Evolutionary conservation across 1,284 basidiomycete genomes (phyloP), one percentile per base, ranked within the genome.

Genomic region (Fistulina hepatica): DNA sequence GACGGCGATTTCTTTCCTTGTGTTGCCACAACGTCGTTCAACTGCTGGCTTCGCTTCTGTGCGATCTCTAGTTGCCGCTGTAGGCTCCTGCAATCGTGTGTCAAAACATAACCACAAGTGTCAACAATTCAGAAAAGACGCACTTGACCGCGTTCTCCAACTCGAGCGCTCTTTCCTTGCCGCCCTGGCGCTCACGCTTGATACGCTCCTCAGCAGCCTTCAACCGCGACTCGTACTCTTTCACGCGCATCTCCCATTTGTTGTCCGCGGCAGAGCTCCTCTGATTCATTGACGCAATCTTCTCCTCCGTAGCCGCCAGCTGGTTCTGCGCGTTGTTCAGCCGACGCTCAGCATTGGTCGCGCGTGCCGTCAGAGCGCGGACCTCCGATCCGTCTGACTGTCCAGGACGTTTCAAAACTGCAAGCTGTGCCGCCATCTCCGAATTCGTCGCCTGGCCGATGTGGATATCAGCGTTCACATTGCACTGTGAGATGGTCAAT

Each of bases 141-240:
- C 33, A 84, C 82, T 76, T 82, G 45, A 81, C 53, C 51, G 72
- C 73, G 42, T 56, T 74, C 59, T 86, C 81, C 38, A 85, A 58
- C 56, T 86, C 82, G 7, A 61, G 50, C 9, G 76, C 61, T 23
- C 81, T 63, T 62, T 98, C 94, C 64, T 97, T 97, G 25, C 84
- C 80, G 3, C 94, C 94, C 52, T 97, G 92, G 45, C 88, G 70
- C 64, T 97, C 94, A 31, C 91, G 70, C 71, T 97, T 98, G 48
- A 93, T 78, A 57, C 82, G 83, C 67, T 98, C 94, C 52, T 94
- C 91, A 0, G 90, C 88, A 0, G 79, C 76, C 55, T 80, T 81
- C 48, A 92, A 58, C 12, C 90, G 65, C 16, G 73, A 56, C 60
- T 98, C 92, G 50, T 92, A 91, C 61, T 97, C 92, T 56, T 81